Percentiles rank a stretch among this genome's conserved stretches.
phyloP scores from a whole-genome alignment of 345 rosid species.

The Raphanus raphanistrum region DNA sequence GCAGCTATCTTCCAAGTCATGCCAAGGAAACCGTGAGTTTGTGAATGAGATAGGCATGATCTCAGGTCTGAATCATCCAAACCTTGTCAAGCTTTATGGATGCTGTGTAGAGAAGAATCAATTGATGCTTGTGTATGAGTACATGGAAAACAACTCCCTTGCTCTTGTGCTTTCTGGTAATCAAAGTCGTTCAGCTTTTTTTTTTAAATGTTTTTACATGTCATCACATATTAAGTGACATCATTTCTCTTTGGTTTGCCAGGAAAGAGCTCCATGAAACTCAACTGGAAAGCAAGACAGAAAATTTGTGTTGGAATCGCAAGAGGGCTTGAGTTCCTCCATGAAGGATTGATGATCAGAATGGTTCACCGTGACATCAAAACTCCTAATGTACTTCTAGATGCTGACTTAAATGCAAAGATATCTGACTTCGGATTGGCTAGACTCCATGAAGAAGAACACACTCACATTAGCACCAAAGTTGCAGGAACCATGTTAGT shows the following conservation, averaged over 20 bases:
- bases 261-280: constrained; percentile 6
- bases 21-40: background rate
- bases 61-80: background rate
- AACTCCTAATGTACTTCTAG: constrained; percentile 56
- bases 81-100: background rate
- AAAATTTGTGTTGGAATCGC: constrained; percentile 58
- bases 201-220: background rate
- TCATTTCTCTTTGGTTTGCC: background rate
- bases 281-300: constrained; percentile 52
- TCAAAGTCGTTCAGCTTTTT: background rate
- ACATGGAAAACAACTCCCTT: background rate
- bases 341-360: constrained; percentile 52
- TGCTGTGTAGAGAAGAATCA: background rate
- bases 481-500: constrained; percentile 61
- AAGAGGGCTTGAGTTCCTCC: constrained; percentile 59
- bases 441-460: constrained; percentile 49
- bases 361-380: constrained; percentile 72
- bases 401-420: constrained; percentile 49
- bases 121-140: background rate
- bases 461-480: constrained; percentile 58
- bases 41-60: background rate
- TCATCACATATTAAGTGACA: background rate
- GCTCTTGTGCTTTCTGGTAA: background rate
- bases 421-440: constrained; percentile 76
- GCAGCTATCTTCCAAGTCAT: background rate